Evolutionary conservation across 495 filamentous ascomycete species (phyloP).

Genomic region (Achaetomiella virescens): DNA sequence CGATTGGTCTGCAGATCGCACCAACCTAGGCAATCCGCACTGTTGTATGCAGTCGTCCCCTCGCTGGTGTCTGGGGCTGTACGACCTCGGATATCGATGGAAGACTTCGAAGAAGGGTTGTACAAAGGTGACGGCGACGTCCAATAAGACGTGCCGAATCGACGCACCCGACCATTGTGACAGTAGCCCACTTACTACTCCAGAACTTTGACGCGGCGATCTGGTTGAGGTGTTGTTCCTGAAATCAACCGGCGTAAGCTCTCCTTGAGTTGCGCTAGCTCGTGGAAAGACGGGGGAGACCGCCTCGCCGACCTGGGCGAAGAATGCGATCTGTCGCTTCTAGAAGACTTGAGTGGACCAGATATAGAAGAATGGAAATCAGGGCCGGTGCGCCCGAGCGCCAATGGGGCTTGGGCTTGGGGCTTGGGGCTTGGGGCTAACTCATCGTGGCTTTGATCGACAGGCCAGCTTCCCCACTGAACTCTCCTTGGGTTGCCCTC

Average conservation of each 20-base stretch:
- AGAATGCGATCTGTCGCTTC: conserved; percentile 6
- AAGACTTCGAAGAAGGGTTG: conserved; percentile 16
- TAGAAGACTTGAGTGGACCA: background rate
- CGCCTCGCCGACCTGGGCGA: background rate
- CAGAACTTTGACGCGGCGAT: background rate
- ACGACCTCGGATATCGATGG: conserved; percentile 18
- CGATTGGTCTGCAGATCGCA: background rate
- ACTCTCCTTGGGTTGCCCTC: background rate
- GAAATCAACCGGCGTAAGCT: conserved; percentile 4
- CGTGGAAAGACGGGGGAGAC: conserved; percentile 8
- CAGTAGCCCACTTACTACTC: conserved; percentile 1
- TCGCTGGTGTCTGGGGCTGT: background rate
- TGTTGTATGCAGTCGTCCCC: conserved; percentile 3
- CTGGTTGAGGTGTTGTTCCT: background rate
- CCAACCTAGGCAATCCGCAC: conserved; percentile 7
- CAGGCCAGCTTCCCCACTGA: background rate
- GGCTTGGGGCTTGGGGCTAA: background rate
- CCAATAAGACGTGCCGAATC: conserved; percentile 4
- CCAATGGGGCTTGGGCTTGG: background rate
- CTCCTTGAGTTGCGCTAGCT: background rate
- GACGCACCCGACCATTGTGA: background rate
- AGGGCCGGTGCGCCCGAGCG: conserved; percentile 20
- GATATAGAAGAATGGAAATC: conserved; percentile 9
- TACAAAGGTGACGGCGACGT: conserved; percentile 2
- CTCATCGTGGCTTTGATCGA: conserved; percentile 4